These are phyloP conservation scores for Smallanthus sonchifolius DNA, from an alignment of 129 eudicot species.

Conservation along the genomic window DNA sequence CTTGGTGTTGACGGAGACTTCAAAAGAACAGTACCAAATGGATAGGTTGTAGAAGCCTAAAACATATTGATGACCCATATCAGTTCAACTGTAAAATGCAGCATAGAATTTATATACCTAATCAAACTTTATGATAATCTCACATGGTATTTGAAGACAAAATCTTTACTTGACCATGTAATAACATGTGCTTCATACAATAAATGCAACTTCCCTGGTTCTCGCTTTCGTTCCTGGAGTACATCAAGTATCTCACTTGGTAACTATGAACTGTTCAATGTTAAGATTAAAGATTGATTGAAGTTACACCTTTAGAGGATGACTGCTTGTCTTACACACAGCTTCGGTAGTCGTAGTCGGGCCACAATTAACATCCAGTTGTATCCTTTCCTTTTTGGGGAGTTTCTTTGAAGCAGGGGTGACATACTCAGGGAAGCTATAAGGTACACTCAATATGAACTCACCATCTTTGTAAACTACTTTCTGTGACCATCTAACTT, in stretches of 20 bases:
- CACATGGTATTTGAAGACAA: constrained; percentile 54
- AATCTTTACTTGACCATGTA: constrained; percentile 61
- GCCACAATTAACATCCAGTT: constrained; percentile 56
- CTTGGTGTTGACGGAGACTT: constrained; percentile 55
- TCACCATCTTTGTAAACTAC: constrained; percentile 52
- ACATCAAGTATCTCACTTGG: not conserved
- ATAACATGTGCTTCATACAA: constrained; percentile 62
- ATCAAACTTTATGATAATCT: constrained; percentile 5
- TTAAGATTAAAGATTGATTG: not conserved
- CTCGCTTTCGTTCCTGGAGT: constrained; percentile 50
- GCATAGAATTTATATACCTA: not conserved
- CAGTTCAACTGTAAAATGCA: constrained; percentile 16
- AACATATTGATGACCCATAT: constrained; percentile 15
- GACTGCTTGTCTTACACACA: constrained; percentile 57
- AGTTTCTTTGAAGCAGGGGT: constrained; percentile 81
- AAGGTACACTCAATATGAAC: constrained; percentile 68
- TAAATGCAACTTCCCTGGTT: constrained; percentile 53
- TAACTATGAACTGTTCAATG: not conserved
- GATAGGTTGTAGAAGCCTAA: constrained; percentile 50
- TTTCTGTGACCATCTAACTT: constrained; percentile 71
- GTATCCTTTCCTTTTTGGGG: constrained; percentile 72
- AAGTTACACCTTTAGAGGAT: constrained; percentile 70
- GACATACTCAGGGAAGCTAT: constrained; percentile 75
- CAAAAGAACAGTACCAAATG: constrained; percentile 54
- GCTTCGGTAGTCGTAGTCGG: constrained; percentile 50